phyloP scores from a whole-genome alignment of 2,329 filamentous ascomycete genomes.

The Lachnellula suecica region DNA sequence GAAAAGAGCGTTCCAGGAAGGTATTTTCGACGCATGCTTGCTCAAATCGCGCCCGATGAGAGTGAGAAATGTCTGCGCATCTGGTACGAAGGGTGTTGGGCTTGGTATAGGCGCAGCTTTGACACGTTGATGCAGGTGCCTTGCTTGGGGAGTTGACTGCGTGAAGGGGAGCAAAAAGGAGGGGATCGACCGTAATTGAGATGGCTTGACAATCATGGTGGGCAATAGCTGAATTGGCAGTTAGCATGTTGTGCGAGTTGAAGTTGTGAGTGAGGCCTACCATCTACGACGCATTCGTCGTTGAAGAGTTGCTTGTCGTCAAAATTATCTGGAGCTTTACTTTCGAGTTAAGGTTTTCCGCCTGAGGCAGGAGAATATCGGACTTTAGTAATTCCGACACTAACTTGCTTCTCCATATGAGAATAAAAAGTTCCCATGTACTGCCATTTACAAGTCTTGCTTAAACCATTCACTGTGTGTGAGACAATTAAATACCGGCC shows the following conservation, averaged over 20 bases:
- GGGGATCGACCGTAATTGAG: constrained; percentile 28
- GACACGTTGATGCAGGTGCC: constrained; percentile 40
- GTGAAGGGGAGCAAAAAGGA: constrained; percentile 32
- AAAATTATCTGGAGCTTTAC: neutral
- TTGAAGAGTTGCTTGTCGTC: constrained; percentile 9
- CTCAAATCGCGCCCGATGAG: constrained; percentile 86
- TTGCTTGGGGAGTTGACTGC: constrained; percentile 29
- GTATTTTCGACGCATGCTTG: constrained; percentile 82
- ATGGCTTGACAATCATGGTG: constrained; percentile 30
- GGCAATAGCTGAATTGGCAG: constrained; percentile 1
- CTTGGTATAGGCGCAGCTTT: constrained; percentile 52
- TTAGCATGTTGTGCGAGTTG: constrained; percentile 1
- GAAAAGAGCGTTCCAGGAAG: constrained; percentile 89
- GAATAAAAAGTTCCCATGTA: too few species aligned
- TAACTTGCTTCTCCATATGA: neutral
- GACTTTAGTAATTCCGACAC: too few species aligned
- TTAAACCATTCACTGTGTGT: too few species aligned
- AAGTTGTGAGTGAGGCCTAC: neutral
- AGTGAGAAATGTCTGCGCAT: constrained; percentile 81
- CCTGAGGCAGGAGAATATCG: neutral
- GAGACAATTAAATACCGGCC: too few species aligned
- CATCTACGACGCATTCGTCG: neutral
- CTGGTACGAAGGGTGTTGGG: constrained; percentile 82
- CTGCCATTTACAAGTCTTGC: too few species aligned
- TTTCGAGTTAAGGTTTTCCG: neutral